These are phyloP conservation scores for Naganishia vishniacii DNA, from an alignment of 768 basidiomycete species.

Conservation along the genomic window DNA sequence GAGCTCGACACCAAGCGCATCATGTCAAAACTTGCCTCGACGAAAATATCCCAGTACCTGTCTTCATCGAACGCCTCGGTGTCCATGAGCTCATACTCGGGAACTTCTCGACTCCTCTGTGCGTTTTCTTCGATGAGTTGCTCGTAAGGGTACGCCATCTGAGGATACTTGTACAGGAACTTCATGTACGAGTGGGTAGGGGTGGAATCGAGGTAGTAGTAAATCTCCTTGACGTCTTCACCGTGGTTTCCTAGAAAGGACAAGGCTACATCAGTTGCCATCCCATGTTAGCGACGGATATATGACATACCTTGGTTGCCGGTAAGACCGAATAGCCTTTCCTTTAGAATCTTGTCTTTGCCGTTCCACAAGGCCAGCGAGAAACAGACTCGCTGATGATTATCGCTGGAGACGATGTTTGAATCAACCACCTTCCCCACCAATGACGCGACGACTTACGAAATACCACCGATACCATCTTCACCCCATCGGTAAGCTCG, in stretches of 20 bases:
- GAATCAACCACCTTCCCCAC: neutral
- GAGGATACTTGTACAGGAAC: constrained; percentile 97
- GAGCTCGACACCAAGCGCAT: too few species aligned
- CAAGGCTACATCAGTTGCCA: constrained; percentile 7
- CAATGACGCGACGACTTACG: constrained; percentile 46
- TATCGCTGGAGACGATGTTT: constrained; percentile 55
- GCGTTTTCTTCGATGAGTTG: constrained; percentile 80
- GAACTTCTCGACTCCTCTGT: constrained; percentile 72
- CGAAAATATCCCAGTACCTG: constrained; percentile 96
- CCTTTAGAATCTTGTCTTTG: constrained; percentile 88
- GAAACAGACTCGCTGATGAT: constrained; percentile 89
- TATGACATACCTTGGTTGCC: constrained; percentile 64
- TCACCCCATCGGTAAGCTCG: constrained; percentile 98
- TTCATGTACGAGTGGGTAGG: constrained; percentile 99
- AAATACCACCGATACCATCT: constrained; percentile 94
- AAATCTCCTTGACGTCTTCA: constrained; percentile 97
- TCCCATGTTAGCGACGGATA: neutral
- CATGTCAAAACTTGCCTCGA: constrained; percentile 82
- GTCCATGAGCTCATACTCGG: constrained; percentile 90
- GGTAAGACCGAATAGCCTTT: constrained; percentile 91
- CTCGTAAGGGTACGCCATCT: constrained; percentile 86
- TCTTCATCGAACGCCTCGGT: constrained; percentile 86
- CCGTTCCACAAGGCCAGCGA: constrained; percentile 91
- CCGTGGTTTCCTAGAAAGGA: constrained; percentile 75
- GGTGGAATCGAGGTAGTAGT: constrained; percentile 97